Conservation (phyloP, 148 eudicot genomes). For the Mesembryanthemum crystallinum region DNA sequence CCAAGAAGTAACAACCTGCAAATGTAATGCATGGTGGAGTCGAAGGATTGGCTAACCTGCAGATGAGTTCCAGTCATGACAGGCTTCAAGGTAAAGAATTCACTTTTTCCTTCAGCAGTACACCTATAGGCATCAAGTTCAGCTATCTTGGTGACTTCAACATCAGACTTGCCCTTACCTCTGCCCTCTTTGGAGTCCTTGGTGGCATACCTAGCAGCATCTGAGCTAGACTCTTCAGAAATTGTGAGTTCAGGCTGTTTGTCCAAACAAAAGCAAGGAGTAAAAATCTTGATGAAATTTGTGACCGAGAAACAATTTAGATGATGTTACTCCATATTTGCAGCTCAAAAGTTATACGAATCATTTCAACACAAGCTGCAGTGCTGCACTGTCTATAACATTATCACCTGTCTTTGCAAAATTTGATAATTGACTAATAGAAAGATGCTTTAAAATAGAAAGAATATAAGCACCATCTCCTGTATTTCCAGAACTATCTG, state of each 20-base stretch:
- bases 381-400: not conserved
- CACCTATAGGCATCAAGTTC: slow-evolving; percentile 15
- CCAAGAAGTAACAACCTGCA: not conserved
- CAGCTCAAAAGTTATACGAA: not conserved
- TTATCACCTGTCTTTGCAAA: slow-evolving; percentile 1
- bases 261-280: slow-evolving; percentile 4
- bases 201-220: slow-evolving; percentile 21
- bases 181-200: slow-evolving; percentile 20
- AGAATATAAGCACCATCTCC: slow-evolving; percentile 15
- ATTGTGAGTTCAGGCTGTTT: slow-evolving; percentile 23
- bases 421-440: not conserved
- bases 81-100: slow-evolving; percentile 18
- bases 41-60: slow-evolving; percentile 17
- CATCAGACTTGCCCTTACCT: slow-evolving; percentile 12
- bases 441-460: not conserved
- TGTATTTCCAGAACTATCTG: slow-evolving; percentile 6
- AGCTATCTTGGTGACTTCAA: slow-evolving; percentile 17
- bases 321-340: not conserved
- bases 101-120: slow-evolving; percentile 18
- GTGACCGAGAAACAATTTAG: slow-evolving; percentile 1
- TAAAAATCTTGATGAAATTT: slow-evolving; percentile 15
- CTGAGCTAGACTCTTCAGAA: slow-evolving; percentile 35
- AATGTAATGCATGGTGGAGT: slow-evolving; percentile 14
- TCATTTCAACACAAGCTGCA: slow-evolving; percentile 2
- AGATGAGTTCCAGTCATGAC: slow-evolving; percentile 4